Conservation (phyloP, 306 rosid species). For the Castanea sativa region DNA sequence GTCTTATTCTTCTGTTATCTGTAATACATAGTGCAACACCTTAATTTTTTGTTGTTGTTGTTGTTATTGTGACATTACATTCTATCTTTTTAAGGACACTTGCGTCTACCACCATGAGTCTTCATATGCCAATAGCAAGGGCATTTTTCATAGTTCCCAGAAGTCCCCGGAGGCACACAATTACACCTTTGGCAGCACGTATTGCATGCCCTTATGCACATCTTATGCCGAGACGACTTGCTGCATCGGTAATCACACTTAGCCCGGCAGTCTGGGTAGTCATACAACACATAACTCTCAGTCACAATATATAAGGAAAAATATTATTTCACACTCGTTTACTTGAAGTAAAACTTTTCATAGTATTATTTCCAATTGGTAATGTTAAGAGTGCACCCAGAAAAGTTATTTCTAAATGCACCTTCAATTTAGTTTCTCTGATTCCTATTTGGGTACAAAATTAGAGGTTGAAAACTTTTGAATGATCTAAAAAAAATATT, state of each 20-base stretch:
- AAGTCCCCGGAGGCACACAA: slow-evolving; percentile 45
- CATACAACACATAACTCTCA: not conserved
- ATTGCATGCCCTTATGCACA: slow-evolving; percentile 35
- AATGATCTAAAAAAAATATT: not conserved
- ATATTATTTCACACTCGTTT: not conserved
- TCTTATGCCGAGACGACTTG: slow-evolving; percentile 22
- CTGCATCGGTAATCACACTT: slow-evolving; percentile 38
- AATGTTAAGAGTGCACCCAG: not conserved
- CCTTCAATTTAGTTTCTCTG: not conserved
- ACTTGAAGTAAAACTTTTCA: not conserved
- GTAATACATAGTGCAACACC: not conserved
- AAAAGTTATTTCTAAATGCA: not conserved
- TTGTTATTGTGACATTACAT: not conserved
- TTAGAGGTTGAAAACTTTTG: too few relatives aligned
- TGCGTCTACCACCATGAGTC: slow-evolving; percentile 33
- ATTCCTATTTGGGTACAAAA: too few relatives aligned
- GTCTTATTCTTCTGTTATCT: not conserved
- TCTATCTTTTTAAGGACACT: slow-evolving; percentile 29
- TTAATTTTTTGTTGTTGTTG: not conserved
- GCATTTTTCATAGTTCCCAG: slow-evolving; percentile 22
- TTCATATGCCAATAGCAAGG: slow-evolving; percentile 40
- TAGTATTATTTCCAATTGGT: not conserved
- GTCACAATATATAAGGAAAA: not conserved
- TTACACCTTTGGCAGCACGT: slow-evolving; percentile 37
- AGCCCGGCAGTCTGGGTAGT: slow-evolving; percentile 25